Base-by-base conservation (phyloP, 2,329 filamentous ascomycete genomes). In the Sporothrix inflata region DNA sequence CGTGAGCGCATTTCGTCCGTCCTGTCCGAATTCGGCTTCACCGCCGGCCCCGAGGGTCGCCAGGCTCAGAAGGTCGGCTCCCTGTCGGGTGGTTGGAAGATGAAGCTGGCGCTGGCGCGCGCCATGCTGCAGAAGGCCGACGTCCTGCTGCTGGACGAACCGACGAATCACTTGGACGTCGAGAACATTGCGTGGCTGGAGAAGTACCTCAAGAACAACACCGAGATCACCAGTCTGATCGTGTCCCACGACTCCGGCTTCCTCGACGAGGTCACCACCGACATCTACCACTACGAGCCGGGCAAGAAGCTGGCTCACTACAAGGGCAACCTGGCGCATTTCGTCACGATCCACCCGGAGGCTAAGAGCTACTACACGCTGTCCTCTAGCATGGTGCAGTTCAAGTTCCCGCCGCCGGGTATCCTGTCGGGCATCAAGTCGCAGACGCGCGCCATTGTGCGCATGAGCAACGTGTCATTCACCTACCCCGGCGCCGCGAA, bases 201-300 rank as follows among this genome's bases (percentile, higher is more conserved):
- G 82, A 91, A 94, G 76, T 99, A 99, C 82, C 89, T 99, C 78
- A 97, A 97, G 87, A 88, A 88, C n/a, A 94, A 99, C 84, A 92
- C 93, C 6, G 93, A 98, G 68, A 98, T 98, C 79, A 99, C 96
- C 74, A 97, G 93, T 79, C 85, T 99, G 84, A 98, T 99, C 79
- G 96, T 99, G 76, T 97, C 93, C 80, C 96, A 99, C 92, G 96
- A 99, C 88, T 98, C 95, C 3, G 91, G 92, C 27, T 99, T 99
- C 88, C 85, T 99, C 72, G 96, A 99, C 80, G 94, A 95, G 76
- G 94, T 99, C 76, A 98, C 95, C 79, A 99, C 96, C 7, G 96
- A 99, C 80, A 98, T 99, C 79, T 98, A 98, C 85, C 96, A 99
- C 85, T 99, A 99, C 83, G 96, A 99, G 83, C 89, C 89, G 34